Base-by-base conservation (phyloP, 331 rosid species). In the Rosa hybrid region DNA sequence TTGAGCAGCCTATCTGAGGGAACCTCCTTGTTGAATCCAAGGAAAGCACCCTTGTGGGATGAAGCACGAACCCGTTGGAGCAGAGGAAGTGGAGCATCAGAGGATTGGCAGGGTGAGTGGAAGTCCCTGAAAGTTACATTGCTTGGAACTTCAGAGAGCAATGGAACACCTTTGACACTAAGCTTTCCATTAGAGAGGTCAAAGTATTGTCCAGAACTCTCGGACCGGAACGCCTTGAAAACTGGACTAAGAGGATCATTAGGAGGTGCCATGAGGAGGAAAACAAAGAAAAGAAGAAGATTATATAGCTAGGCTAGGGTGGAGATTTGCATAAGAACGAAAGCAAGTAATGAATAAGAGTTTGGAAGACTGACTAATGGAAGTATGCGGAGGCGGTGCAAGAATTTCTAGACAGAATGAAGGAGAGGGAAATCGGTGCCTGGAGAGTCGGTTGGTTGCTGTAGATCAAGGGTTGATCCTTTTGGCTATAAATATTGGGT, bases 41-140 rank as follows among this genome's bases (percentile, higher is more conserved):
- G 84, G 85, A 94, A 94, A 2, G 97, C 97, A 11, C 97, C 95
- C 85, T 81, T 90, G 86, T 84, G 88, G 60, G 97, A 89, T 44
- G 50, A 63, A 8, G 77, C 54, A 68, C 44, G 81, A 62, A 91
- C 94, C 4, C 89, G 85, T 17, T 88, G 85, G 77, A 91, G 77
- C 54, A 95, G 56, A n/a, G 88, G 80, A 76, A 80, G 67, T 60
- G 97, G 93, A 3, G 90, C 94, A 18, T 89, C 87, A 6, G 92
- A 81, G 11, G 83, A 59, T 45, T 85, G 80, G 72, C 62, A 78
- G 20, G 84, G 11, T 6, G 88, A 85, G 63, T 87, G 83, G 62
- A 89, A 95, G 21, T 92, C 86, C 4, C 23, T 78, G 75, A 92
- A 91, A 71, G 88, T 86, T n/a, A 95, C 92, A 76, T 92, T 95